Conservation (phyloP, 1,284 basidiomycete genomes). For the Trametes sp. region DNA sequence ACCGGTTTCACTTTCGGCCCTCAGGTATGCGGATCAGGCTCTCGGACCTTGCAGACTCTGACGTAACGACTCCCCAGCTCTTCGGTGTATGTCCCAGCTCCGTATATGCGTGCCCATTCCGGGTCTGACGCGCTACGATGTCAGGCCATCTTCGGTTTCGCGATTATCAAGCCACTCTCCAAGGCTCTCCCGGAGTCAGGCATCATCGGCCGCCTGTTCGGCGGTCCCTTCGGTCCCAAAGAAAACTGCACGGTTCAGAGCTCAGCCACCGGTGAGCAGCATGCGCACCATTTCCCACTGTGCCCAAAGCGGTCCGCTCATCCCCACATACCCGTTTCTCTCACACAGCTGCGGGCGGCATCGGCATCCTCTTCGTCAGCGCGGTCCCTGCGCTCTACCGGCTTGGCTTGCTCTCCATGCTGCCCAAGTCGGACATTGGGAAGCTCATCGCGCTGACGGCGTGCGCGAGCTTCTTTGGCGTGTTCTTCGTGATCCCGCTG, state of each 20-base stretch:
- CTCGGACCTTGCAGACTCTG: background rate
- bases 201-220: slow-evolving; percentile 54
- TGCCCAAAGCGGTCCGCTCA: background rate
- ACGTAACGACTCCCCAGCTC: slow-evolving; percentile 38
- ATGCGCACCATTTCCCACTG: background rate
- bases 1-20: slow-evolving; percentile 75
- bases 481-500: slow-evolving; percentile 72
- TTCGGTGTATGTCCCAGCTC: slow-evolving; percentile 50
- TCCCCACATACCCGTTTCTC: background rate
- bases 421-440: slow-evolving; percentile 58
- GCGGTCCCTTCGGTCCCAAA: slow-evolving; percentile 71
- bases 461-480: slow-evolving; percentile 69
- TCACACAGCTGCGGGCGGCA: slow-evolving; percentile 55
- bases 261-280: slow-evolving; percentile 53
- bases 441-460: slow-evolving; percentile 64
- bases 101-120: slow-evolving; percentile 14
- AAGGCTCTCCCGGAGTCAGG: slow-evolving; percentile 56
- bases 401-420: slow-evolving; percentile 53
- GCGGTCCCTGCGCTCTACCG: slow-evolving; percentile 76
- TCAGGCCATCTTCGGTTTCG: slow-evolving; percentile 68
- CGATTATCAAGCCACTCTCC: slow-evolving; percentile 67
- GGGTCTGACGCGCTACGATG: background rate
- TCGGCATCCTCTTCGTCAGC: slow-evolving; percentile 69
- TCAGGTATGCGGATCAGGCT: slow-evolving; percentile 38
- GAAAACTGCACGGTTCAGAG: slow-evolving; percentile 71